Evolutionary conservation across 345 rosid genomes (phyloP), one percentile per base, ranked within the genome.

Genomic region (Eutrema yunnanense): DNA sequence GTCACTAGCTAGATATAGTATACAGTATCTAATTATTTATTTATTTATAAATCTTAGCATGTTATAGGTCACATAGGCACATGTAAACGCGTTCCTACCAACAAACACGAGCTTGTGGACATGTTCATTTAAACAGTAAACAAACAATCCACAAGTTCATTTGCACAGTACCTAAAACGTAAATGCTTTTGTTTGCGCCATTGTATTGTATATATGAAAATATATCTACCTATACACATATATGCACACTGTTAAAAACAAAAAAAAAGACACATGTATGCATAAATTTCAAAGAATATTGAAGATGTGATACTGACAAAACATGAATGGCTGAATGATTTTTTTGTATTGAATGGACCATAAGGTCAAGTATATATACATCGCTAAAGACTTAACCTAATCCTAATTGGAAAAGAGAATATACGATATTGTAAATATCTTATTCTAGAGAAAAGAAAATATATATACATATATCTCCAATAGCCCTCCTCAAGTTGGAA

Each of bases 51-150:
- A 65, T 4, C 26, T 65, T 38, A 33, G 26, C 44, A 48, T 46
- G 0, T 16, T 16, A 73, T 46, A 73, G 7, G 65, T 47, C 50
- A 73, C 33, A 73, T 19, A 33, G 36, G 43, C 78, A 74, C 67
- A 50, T 74, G 78, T 67, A 59, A 74, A 67, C 40, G 72, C 73
- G 73, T 74, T 58, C 29, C 67, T 60, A 74, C 62, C 67, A 74
- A 67, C 67, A 67, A 74, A 74, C 73, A 74, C 33, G 67, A 51
- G 47, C 78, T 67, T 74, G 78, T 74, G 73, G 67, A 59, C 62
- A 60, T 49, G 22, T 59, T 32, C 72, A 38, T 65, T 29, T 19
- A 47, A 10, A 70, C 54, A 43, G 34, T 32, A 32, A 32, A 32
- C 34, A 4, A 32, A 32, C 34, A 32, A 32, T 32, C 34, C 34